Evolutionary conservation across 371 early-diverging fungal genomes (phyloP).

Genomic region (Quaeritorhiza haematococci): DNA sequence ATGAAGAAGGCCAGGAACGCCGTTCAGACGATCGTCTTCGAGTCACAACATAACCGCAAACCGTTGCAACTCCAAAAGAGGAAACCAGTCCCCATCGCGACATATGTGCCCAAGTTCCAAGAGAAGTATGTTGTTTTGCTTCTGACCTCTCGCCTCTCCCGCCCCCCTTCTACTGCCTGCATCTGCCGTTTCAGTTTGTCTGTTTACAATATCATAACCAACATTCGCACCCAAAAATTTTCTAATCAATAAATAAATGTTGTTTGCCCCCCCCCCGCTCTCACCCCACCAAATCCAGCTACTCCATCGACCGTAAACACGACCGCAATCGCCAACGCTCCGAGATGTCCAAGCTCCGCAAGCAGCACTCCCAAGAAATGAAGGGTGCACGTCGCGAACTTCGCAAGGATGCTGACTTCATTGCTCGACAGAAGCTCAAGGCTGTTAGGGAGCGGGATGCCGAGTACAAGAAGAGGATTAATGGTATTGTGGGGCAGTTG

Average conservation of each 20-base stretch:
- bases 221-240: no score
- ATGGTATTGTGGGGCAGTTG: conserved; percentile 67
- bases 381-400: conserved; percentile 92
- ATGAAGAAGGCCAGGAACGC: neutral
- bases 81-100: conserved; percentile 82
- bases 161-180: no score
- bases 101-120: conserved; percentile 87
- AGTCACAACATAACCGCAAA: conserved; percentile 4
- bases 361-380: conserved; percentile 80
- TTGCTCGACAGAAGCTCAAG: conserved; percentile 68
- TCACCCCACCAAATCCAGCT: conserved; percentile 14
- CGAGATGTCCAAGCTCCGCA: conserved; percentile 67
- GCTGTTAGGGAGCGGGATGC: conserved; percentile 72
- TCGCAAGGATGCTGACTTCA: conserved; percentile 85
- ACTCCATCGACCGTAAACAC: conserved; percentile 70
- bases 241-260: conserved; percentile 5
- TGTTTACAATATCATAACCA: no score
- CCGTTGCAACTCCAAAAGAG: conserved; percentile 81
- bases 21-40: neutral
- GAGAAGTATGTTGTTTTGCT: conserved; percentile 47
- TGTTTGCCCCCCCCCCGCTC: no score
- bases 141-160: no score
- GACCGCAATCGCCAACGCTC: conserved; percentile 74
- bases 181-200: no score
- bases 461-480: conserved; percentile 81